Base-by-base conservation (phyloP, 352 stramenopile genomes). In the Phytophthora macrochlamydospora region DNA sequence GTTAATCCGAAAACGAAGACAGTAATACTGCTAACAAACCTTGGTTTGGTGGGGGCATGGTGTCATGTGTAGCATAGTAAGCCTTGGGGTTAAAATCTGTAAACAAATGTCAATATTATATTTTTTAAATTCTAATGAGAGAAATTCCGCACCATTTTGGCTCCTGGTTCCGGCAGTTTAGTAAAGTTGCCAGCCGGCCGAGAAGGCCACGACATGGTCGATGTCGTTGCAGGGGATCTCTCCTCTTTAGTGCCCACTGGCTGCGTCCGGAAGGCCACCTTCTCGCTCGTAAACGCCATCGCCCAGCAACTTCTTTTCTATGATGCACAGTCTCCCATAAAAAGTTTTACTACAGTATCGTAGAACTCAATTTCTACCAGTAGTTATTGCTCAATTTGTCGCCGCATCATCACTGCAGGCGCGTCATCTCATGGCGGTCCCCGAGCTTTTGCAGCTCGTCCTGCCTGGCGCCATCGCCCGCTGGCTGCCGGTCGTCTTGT, bases 1-100 rank as follows among this genome's bases (percentile, higher is more conserved):
- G 35, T 51, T n/a, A n/a, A 35, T 11, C 46, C 31, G 31, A 46
- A 33, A 38, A 56, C 30, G 42, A 33, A 38, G 4, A 56, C 11
- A 18, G 54, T 5, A 3, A 64, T 44, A 48, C 6, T 28, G 4
- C 7, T 50, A 45, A 31, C 51, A 43, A 69, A 90, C 85, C 79
- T 91, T 92, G 85, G 24, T 76, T 45, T 4, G 55, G 35, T 37
- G 79, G 78, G 13, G 85, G 83, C 79, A 86, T 87, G 0, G 85
- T 91, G 50, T 93, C 73, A 43, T 91, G 60, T 44, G 81, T 93
- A 53, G 85, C 85, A 30, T 88, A 58, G 56, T 91, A 93, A 48
- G 61, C 64, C 43, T 78, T 75, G 3, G 85, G 0, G 73, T 71
- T 38, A 76, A 59, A 12, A 93, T 93, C 85, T 92, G 51, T 31